Base-by-base conservation (phyloP, 2,329 filamentous ascomycete species). In the Botrytis fragariae region DNA sequence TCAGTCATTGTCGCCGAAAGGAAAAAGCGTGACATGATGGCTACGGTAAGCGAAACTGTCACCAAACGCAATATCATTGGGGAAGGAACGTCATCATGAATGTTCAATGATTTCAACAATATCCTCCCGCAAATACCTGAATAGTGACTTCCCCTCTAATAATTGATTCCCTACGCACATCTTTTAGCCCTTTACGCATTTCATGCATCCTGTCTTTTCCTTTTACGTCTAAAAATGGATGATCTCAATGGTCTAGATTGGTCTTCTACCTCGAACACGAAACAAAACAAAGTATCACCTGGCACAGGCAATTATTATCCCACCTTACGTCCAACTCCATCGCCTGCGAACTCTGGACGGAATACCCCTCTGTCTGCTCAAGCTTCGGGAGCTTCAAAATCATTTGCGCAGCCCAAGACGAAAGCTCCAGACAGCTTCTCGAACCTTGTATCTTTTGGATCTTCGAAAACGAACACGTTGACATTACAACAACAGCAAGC, bases 401-500 rank as follows among this genome's bases (percentile, higher is more conserved):
- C 73, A 1, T 82, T 83, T 76, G 79, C 83, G 76, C 74, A 82
- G 75, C 73, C 82, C 81, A 81, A 90, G 84, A 76, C 82, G 80
- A 78, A 82, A 5, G 83, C 85, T 20, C 77, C 84, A 74, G 93
- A 96, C 80, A 94, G 91, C 84, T 96, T 96, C 83, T 92, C 93
- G 79, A 92, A 90, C 78, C 85, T 96, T 69, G 86, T 94, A 75
- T 90, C 87, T 77, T 90, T 92, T 78, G 88, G 88, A 65, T 82
- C 87, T 44, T 83, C 84, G 61, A 82, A 82, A 71, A 88, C 87
- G 44, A 91, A 90, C 81, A 96, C 92, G 76, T 85, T 98, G 25
- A 92, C 89, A 75, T 83, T 97, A 77, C 89, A 92, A 76, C 93
- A 97, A 82, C 91, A 94, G 79, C 93, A 93, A 82, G 88, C 89